phyloP scores from a whole-genome alignment of 2,329 filamentous ascomycete species.

The Zasmidium cellare region DNA sequence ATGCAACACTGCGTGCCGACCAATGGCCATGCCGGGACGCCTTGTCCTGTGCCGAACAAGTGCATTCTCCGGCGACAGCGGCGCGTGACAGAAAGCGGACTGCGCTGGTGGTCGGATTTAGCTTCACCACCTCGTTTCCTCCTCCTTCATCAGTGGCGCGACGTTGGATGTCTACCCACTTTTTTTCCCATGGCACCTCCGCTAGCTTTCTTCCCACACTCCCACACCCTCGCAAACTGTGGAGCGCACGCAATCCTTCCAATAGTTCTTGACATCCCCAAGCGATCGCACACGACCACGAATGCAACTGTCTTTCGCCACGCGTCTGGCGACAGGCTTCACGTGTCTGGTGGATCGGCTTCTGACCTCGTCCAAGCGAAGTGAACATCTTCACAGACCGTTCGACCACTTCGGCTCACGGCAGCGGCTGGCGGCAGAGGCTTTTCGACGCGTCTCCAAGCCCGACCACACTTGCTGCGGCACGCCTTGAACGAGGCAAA shows the following conservation, averaged over 20 bases:
- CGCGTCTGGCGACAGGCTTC: neutral
- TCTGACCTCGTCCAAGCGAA: neutral
- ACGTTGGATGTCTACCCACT: neutral
- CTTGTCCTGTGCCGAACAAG: neutral
- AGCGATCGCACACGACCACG: neutral
- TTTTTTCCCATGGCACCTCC: slow-evolving; percentile 9
- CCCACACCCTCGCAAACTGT: neutral
- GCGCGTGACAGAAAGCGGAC: neutral
- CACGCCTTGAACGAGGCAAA: neutral
- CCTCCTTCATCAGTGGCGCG: neutral
- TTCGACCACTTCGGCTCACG: neutral
- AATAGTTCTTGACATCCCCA: neutral
- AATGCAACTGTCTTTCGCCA: neutral
- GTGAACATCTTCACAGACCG: neutral
- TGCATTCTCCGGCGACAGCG: neutral
- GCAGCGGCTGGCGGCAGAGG: neutral
- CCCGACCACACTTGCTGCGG: neutral
- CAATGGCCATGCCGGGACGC: neutral
- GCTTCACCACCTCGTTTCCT: neutral
- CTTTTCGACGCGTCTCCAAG: neutral
- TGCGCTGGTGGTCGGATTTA: neutral
- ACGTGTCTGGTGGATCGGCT: neutral
- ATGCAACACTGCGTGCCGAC: neutral
- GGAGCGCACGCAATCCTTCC: neutral
- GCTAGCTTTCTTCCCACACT: neutral